These are phyloP conservation scores for Filobasidium wieringae DNA, from an alignment of 768 basidiomycete genomes.

Conservation along the genomic window DNA sequence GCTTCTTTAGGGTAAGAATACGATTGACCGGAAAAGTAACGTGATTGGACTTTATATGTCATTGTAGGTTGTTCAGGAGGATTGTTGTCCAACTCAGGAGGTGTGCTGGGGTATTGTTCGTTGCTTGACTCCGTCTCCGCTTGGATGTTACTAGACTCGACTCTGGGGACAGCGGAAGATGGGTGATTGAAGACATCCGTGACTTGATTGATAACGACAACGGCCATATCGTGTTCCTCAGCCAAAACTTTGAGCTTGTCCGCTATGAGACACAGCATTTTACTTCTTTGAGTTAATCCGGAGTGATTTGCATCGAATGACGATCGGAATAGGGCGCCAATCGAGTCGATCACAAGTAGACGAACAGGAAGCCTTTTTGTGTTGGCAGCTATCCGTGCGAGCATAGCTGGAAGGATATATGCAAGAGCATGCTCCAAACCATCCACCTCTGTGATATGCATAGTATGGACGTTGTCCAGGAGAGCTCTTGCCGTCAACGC, in stretches of 20 bases:
- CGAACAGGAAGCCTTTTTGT: conserved; percentile 49
- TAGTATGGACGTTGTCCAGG: conserved; percentile 46
- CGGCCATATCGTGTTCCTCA: conserved; percentile 50
- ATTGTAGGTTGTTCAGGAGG: conserved; percentile 33
- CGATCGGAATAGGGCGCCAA: conserved; percentile 72
- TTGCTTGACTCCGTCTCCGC: background rate
- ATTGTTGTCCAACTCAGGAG: too few relatives aligned
- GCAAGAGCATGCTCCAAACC: conserved; percentile 39
- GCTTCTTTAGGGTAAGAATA: conserved; percentile 63
- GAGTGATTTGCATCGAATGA: conserved; percentile 49
- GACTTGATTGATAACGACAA: conserved; percentile 83
- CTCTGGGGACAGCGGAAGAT: background rate
- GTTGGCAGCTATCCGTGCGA: conserved; percentile 17
- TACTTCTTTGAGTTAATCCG: conserved; percentile 62
- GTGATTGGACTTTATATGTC: conserved; percentile 59
- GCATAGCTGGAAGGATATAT: conserved; percentile 36
- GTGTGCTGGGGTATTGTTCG: background rate
- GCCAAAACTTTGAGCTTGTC: conserved; percentile 61
- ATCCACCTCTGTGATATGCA: conserved; percentile 39
- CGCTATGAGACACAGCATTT: conserved; percentile 56
- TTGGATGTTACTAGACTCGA: background rate
- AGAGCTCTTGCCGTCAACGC: conserved; percentile 1
- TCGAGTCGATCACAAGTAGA: conserved; percentile 73
- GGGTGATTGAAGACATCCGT: conserved; percentile 54
- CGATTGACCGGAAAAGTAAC: conserved; percentile 60